A percentile compares a stretch with the other conserved stretches of the same genome.
These are phyloP conservation scores for Pseudogymnoascus sp. DNA, from an alignment of 2,329 filamentous ascomycete genomes.

Conservation along the genomic window DNA sequence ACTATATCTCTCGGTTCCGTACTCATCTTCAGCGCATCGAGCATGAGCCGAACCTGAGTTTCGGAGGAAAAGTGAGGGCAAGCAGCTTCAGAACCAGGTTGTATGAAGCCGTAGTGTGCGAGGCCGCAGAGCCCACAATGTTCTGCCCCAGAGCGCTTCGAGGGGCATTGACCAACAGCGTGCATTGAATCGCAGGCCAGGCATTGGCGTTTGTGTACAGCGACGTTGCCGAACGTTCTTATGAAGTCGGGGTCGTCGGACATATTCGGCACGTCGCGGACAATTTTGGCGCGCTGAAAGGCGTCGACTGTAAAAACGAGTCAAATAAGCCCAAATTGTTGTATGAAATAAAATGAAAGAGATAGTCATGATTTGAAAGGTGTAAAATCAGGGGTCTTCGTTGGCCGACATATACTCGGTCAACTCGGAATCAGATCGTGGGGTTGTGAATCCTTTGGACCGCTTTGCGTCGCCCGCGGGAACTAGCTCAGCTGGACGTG, in stretches of 20 bases:
- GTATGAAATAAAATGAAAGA: background rate
- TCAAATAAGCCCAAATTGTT: background rate
- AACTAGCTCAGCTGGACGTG: background rate
- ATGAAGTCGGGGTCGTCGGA: background rate
- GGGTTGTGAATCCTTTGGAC: background rate
- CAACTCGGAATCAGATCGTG: background rate
- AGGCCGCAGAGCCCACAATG: constrained; percentile 57
- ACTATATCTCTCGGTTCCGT: constrained; percentile 46
- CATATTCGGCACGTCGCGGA: background rate
- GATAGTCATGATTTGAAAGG: background rate
- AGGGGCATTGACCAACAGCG: constrained; percentile 47
- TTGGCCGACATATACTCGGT: background rate
- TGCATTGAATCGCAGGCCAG: constrained; percentile 47
- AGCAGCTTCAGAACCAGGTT: constrained; percentile 25
- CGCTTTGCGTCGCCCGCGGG: background rate
- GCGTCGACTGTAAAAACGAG: background rate
- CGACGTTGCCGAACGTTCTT: background rate
- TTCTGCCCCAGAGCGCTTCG: constrained; percentile 51
- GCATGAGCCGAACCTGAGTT: constrained; percentile 53
- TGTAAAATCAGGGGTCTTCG: background rate
- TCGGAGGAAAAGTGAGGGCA: constrained; percentile 58
- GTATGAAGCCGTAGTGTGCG: constrained; percentile 47
- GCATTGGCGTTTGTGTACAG: constrained; percentile 30
- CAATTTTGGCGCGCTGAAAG: background rate
- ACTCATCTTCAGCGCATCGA: constrained; percentile 51